Conservation (phyloP, 306 rosid species). For the Acacia melanoxylon region DNA sequence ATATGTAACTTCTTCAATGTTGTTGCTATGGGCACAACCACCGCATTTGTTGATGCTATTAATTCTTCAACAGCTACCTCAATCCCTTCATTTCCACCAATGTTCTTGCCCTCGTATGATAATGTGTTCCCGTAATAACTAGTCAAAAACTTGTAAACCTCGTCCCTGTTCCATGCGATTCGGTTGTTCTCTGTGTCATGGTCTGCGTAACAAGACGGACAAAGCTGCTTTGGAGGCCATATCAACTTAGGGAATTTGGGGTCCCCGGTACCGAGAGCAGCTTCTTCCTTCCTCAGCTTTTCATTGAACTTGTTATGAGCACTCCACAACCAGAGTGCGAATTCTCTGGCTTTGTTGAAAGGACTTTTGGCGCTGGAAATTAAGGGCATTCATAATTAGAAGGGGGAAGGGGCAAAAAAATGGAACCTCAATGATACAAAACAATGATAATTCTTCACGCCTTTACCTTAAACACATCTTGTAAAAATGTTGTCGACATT, state of each 20-base stretch:
- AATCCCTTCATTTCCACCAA: conserved; percentile 35
- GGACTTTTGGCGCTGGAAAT: conserved; percentile 66
- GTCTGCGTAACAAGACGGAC: conserved; percentile 60
- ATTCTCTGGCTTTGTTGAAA: conserved; percentile 78
- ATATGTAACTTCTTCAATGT: too few species aligned
- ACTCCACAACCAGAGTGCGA: conserved; percentile 89
- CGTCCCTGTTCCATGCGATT: conserved; percentile 71
- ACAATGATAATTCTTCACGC: neutral
- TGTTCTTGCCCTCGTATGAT: conserved; percentile 46
- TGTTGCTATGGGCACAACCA: conserved; percentile 74
- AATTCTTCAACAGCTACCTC: conserved; percentile 56
- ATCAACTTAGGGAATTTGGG: conserved; percentile 89
- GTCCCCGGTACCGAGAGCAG: conserved; percentile 66
- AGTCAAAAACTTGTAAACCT: conserved; percentile 62
- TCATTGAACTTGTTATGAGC: conserved; percentile 82
- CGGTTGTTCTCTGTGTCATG: conserved; percentile 38
- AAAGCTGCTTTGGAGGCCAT: conserved; percentile 91
- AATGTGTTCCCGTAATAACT: conserved; percentile 65
- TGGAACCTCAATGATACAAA: conserved; percentile 21
- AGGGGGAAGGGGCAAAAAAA: neutral
- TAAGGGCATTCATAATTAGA: conserved; percentile 27
- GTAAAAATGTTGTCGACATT: conserved; percentile 89
- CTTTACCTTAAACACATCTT: conserved; percentile 79
- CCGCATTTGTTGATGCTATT: conserved; percentile 56
- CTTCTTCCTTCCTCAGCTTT: conserved; percentile 81